These are phyloP conservation scores for Castanospermum australe DNA, from an alignment of 306 rosid species.

Conservation along the genomic window DNA sequence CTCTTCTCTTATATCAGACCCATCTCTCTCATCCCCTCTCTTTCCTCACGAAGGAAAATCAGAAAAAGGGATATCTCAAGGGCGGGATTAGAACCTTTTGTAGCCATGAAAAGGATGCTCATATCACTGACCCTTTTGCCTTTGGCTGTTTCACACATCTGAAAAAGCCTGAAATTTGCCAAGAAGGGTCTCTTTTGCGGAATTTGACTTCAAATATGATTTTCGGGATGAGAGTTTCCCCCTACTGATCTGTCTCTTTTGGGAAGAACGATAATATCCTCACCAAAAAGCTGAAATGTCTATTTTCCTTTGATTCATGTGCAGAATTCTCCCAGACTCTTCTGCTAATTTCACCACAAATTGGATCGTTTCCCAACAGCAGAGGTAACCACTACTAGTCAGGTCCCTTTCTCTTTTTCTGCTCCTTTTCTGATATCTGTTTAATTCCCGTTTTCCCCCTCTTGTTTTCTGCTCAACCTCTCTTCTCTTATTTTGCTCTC, in stretches of 20 bases:
- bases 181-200: slow-evolving; percentile 42
- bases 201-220: slow-evolving; percentile 43
- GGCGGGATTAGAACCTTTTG: slow-evolving; percentile 30
- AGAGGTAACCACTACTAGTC: slow-evolving; percentile 38
- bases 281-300: slow-evolving; percentile 35
- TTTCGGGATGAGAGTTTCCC: slow-evolving; percentile 34
- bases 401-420: slow-evolving; percentile 43
- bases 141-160: slow-evolving; percentile 18
- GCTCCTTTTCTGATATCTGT: not conserved
- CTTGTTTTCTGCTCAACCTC: not conserved
- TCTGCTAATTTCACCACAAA: slow-evolving; percentile 26
- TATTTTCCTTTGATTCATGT: slow-evolving; percentile 11
- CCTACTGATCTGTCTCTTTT: slow-evolving; percentile 35
- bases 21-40: slow-evolving; percentile 12
- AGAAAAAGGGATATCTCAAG: slow-evolving; percentile 4
- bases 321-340: slow-evolving; percentile 17
- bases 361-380: slow-evolving; percentile 48
- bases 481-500: not conserved
- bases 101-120: slow-evolving; percentile 36
- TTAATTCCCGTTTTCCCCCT: not conserved
- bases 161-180: slow-evolving; percentile 40
- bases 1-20: slow-evolving; percentile 9
- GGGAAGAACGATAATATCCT: slow-evolving; percentile 17
- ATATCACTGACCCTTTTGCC: not conserved
- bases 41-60: slow-evolving; percentile 3